These are phyloP conservation scores for Lachancea quebecensis DNA, from an alignment of 805 yeast genomes.

Conservation along the genomic window DNA sequence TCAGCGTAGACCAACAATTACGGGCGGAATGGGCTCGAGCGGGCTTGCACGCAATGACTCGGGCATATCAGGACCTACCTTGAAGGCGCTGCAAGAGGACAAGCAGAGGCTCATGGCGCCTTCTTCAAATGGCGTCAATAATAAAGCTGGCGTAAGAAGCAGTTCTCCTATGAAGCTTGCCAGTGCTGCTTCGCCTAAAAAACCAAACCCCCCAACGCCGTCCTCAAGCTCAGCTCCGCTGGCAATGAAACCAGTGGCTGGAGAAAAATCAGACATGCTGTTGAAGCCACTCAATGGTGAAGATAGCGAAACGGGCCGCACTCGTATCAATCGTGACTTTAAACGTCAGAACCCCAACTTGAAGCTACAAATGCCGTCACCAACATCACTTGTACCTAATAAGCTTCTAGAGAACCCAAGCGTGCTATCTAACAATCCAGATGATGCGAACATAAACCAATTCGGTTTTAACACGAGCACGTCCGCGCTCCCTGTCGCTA, in stretches of 20 bases:
- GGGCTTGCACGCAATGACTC: constrained; percentile 8
- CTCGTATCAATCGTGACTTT: constrained; percentile 28
- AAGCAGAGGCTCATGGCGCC: constrained; percentile 11
- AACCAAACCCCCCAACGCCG: constrained; percentile 1
- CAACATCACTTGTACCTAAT: constrained; percentile 38
- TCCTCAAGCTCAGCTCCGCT: constrained; percentile 30
- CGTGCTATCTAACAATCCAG: constrained; percentile 11
- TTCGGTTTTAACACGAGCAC: constrained; percentile 56
- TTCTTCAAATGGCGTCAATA: neutral
- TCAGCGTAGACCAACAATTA: constrained; percentile 24
- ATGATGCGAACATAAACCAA: constrained; percentile 44
- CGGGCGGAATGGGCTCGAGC: constrained; percentile 29
- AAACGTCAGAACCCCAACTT: constrained; percentile 47
- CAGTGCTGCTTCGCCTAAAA: constrained; percentile 3
- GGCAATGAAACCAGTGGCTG: constrained; percentile 32
- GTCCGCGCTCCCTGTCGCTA: constrained; percentile 49
- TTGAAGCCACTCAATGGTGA: constrained; percentile 30
- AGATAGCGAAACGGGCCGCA: constrained; percentile 14
- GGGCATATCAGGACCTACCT: constrained; percentile 7
- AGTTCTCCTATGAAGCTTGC: constrained; percentile 2
- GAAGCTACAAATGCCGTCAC: constrained; percentile 71
- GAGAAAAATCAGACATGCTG: constrained; percentile 22
- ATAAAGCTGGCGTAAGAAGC: neutral
- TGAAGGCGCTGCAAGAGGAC: constrained; percentile 14
- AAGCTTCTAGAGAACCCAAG: constrained; percentile 18